Percentiles rank a stretch among this genome's conserved stretches.
phyloP scores from a whole-genome alignment of 306 rosid genomes.

The Prinsepia uniflora region DNA sequence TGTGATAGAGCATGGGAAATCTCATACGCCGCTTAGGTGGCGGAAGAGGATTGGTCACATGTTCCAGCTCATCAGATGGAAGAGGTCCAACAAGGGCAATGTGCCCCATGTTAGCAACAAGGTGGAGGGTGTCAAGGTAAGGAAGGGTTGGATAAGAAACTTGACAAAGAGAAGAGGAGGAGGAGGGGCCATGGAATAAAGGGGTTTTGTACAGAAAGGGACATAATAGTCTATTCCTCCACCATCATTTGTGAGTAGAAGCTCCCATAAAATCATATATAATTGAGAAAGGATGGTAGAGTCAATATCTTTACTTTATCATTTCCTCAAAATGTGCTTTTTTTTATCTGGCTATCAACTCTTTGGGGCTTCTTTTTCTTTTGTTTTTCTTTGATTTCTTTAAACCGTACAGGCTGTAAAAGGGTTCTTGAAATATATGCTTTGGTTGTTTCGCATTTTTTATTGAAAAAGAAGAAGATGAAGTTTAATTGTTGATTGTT shows the following conservation, averaged over 20 bases:
- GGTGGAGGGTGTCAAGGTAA: slow-evolving; percentile 73
- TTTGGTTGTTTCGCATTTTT: slow-evolving; percentile 30
- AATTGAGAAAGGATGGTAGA: slow-evolving; percentile 37
- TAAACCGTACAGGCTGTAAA: slow-evolving; percentile 52
- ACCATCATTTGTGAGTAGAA: slow-evolving; percentile 31
- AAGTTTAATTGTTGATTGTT: slow-evolving; percentile 12
- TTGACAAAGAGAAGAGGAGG: slow-evolving; percentile 68
- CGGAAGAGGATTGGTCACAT: slow-evolving; percentile 84
- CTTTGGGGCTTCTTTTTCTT: slow-evolving; percentile 25
- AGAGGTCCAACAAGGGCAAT: slow-evolving; percentile 53
- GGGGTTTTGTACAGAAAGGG: slow-evolving; percentile 32
- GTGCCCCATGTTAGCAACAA: slow-evolving; percentile 72
- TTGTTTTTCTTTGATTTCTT: slow-evolving; percentile 14
- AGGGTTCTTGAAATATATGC: slow-evolving; percentile 39
- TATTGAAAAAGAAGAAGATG: slow-evolving; percentile 1
- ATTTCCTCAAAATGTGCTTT: slow-evolving; percentile 44
- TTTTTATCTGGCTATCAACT: slow-evolving; percentile 14
- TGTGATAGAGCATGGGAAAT: slow-evolving; percentile 79
- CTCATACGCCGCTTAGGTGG: slow-evolving; percentile 78
- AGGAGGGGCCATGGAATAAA: slow-evolving; percentile 53
- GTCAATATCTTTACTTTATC: slow-evolving; percentile 55
- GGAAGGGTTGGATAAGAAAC: slow-evolving; percentile 81
- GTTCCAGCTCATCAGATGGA: slow-evolving; percentile 83
- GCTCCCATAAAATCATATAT: slow-evolving; percentile 43
- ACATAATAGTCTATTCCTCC: slow-evolving; percentile 20